Conservation (phyloP, 1,284 basidiomycete species). For the Malassezia equina region DNA sequence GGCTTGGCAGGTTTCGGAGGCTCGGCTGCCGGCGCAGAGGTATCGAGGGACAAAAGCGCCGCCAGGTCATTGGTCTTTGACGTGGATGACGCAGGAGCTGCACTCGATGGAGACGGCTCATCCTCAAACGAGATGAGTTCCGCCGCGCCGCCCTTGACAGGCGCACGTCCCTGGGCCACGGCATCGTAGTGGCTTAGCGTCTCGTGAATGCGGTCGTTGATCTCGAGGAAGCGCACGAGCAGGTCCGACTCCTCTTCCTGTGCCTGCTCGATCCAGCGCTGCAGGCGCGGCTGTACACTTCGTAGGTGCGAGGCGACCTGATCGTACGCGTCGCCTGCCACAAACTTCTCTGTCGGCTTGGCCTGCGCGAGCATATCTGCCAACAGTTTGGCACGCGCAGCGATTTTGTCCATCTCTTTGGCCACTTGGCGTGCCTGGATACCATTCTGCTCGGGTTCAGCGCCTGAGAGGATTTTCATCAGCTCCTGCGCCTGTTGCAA, state of each 20-base stretch:
- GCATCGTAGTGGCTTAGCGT: constrained; percentile 80
- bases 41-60: constrained; percentile 20
- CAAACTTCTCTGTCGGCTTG: constrained; percentile 56
- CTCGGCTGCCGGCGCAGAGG: not conserved
- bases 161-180: constrained; percentile 70
- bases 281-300: constrained; percentile 80
- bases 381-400: constrained; percentile 81
- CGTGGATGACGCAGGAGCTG: not conserved
- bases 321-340: constrained; percentile 79
- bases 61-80: constrained; percentile 36
- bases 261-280: constrained; percentile 96
- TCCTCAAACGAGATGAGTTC: constrained; percentile 46
- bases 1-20: not conserved
- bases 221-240: constrained; percentile 82
- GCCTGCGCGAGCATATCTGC: constrained; percentile 96
- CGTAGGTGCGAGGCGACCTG: constrained; percentile 80
- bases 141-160: constrained; percentile 56
- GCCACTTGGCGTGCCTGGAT: constrained; percentile 83
- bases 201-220: constrained; percentile 94
- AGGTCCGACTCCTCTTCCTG: constrained; percentile 59
- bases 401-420: constrained; percentile 83
- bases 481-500: constrained; percentile 90
- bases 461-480: constrained; percentile 91
- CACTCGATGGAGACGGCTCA: not conserved
- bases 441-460: constrained; percentile 69